Percentiles rank a stretch among this genome's conserved stretches.
Evolutionary conservation across 2,329 filamentous ascomycete species (phyloP).

Genomic region (Fusarium citri): DNA sequence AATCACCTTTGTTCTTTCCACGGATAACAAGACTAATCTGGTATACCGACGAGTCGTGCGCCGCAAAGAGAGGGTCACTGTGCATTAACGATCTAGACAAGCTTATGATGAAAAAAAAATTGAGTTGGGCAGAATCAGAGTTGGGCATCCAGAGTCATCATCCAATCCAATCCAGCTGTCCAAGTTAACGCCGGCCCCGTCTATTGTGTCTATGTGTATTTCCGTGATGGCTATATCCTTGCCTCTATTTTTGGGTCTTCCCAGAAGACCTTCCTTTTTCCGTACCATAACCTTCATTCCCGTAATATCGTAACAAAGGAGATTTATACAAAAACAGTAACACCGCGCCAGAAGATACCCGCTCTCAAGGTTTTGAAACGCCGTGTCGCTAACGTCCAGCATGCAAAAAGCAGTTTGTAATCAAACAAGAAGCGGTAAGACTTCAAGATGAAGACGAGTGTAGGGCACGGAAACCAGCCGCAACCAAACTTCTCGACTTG

Average conservation of each 20-base stretch:
- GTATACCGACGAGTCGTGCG: constrained; percentile 14
- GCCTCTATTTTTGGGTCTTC: constrained; percentile 31
- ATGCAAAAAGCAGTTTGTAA: constrained; percentile 26
- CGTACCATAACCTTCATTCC: constrained; percentile 31
- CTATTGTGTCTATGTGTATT: constrained; percentile 40
- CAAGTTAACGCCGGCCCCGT: constrained; percentile 41
- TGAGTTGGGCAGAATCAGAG: constrained; percentile 24
- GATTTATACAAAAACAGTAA: constrained; percentile 3
- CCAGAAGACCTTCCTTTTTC: constrained; percentile 25
- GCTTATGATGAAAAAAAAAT: constrained; percentile 7
- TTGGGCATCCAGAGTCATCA: constrained; percentile 23
- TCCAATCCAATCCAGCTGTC: constrained; percentile 20
- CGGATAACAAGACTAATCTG: constrained; percentile 5
- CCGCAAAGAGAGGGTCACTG: constrained; percentile 1
- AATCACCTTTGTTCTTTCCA: neutral
- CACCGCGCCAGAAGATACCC: constrained; percentile 34
- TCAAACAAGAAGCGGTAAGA: constrained; percentile 20
- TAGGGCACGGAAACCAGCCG: constrained; percentile 68
- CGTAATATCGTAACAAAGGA: constrained; percentile 16
- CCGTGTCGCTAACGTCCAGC: constrained; percentile 32
- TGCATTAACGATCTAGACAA: constrained; percentile 7
- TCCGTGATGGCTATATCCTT: constrained; percentile 15
- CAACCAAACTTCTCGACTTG: constrained; percentile 67
- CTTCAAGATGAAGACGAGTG: constrained; percentile 55
- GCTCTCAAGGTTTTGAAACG: constrained; percentile 36